Evolutionary conservation across 208 protist species (phyloP), one percentile per base, ranked within the genome.

Genomic region (Wallacemonas sp.): DNA sequence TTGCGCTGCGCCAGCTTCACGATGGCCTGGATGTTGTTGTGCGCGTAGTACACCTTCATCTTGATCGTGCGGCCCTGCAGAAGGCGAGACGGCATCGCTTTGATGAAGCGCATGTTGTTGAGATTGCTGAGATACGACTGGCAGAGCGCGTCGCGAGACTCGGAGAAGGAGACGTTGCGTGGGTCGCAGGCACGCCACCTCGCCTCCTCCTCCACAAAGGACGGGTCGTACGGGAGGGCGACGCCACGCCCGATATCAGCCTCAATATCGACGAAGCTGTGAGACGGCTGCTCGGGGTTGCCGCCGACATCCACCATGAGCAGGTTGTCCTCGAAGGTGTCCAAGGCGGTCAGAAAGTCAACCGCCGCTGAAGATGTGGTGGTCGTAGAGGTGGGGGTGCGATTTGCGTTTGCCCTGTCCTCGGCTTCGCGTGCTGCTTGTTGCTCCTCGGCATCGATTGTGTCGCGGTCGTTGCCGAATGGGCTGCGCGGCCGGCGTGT

Each of bases 1-100:
- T 92, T 92, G 11, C 70, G 54, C 69, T 95, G 88, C 16, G 88
- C 84, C 4, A 95, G 67, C 66, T 95, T 95, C 17, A 95, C 81
- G 46, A 95, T 89, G 19, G 82, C 72, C 32, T 78, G 69, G 57
- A 95, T 81, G 63, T 81, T 80, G 65, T 81, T 74, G 66, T 95
- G 88, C 14, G 82, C 84, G 56, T 95, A 95, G 32, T 34, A 68
- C 19, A 95, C 39, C 32, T 78, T 76, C 62, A 92, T 79, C 71
- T 95, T 95, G 56, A 95, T 95, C 1, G 88, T 95, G 19, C 88
- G 75, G 0, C 83, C 88, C 32, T 85, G 65, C 41, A 87, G 54
- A 2, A 92, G 79, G 3, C 61, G 68, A 12, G 81, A 81, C 14
- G 83, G 67, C 81, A 95, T 86, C 14, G 88, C 77, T 61, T 84